Percentiles rank a stretch among this genome's conserved stretches.
phyloP scores from a whole-genome alignment of 352 stramenopile genomes.

The Globisporangium orthogonon region DNA sequence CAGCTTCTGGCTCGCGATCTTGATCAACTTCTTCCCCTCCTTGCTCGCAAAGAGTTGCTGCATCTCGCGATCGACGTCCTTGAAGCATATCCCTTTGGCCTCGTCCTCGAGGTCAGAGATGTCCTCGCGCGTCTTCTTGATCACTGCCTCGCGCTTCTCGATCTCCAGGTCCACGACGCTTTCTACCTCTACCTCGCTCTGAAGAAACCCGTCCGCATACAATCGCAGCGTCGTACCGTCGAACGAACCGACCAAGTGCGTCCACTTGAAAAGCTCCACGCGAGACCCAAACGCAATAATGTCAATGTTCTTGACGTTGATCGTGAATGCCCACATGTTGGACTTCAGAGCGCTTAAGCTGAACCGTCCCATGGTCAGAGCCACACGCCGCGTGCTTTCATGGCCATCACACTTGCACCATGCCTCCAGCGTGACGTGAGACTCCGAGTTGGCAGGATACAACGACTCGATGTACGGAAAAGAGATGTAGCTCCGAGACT shows the following conservation, averaged over 20 bases:
- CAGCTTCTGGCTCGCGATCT: conserved; percentile 54
- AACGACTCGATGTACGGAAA: conserved; percentile 35
- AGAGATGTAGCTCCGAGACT: conserved; percentile 42
- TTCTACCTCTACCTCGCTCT: conserved; percentile 69
- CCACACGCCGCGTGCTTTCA: conserved; percentile 57
- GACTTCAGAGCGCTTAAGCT: conserved; percentile 58
- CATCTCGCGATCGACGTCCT: conserved; percentile 61
- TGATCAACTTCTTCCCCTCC: conserved; percentile 65
- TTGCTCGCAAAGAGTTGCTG: conserved; percentile 63
- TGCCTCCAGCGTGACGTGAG: conserved; percentile 61
- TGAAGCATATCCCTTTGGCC: conserved; percentile 63
- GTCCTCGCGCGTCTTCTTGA: conserved; percentile 68
- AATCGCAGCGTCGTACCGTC: conserved; percentile 82
- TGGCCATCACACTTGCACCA: conserved; percentile 74
- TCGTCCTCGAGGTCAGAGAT: conserved; percentile 75
- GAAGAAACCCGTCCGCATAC: conserved; percentile 71
- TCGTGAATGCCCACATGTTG: conserved; percentile 74
- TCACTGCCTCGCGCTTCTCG: conserved; percentile 50
- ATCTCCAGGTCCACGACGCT: conserved; percentile 65
- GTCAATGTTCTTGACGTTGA: conserved; percentile 78
- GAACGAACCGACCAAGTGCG: conserved; percentile 83
- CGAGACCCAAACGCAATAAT: conserved; percentile 47
- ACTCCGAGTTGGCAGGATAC: conserved; percentile 31
- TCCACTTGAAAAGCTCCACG: conserved; percentile 71
- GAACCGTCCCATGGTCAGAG: conserved; percentile 73